Base-by-base conservation (phyloP, 352 stramenopile genomes). In the Globisporangium nagaii region DNA sequence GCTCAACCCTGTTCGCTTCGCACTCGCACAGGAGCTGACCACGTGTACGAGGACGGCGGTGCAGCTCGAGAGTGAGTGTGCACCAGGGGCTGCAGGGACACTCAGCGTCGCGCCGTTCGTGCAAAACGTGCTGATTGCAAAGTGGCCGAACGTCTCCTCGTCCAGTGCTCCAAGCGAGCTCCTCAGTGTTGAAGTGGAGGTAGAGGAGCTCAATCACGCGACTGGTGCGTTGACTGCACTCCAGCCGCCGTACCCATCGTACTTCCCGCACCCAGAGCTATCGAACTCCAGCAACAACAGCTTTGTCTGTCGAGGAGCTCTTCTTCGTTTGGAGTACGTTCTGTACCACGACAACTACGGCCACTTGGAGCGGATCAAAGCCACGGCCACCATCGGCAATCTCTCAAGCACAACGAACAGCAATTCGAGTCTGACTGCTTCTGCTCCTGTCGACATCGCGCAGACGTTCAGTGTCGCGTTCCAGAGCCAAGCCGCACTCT, bases 401-500 rank as follows among this genome's bases (percentile, higher is more conserved):
- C 12, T 77, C 5, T 56, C 58, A 5, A 20, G 31, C 31, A 19
- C 4, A 8, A 5, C 17, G 19, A 19, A 19, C 17, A 22, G 1
- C 17, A 32, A 25, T 31, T 20, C 42, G 15, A 25, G 15, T 2
- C 25, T 49, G 2, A 1, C 41, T 11, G 27, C 31, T 0, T 24
- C 54, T n/a, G n/a, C n/a, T 3, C 9, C 9, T 6, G 35, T 62
- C 8, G 37, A 62, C 8, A 7, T 75, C n/a, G 11, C 19, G 4
- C 70, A 79, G 50, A 58, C 59, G 0, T 78, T 75, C 53, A 63
- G 62, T 6, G 60, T 73, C 3, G 31, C n/a, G 3, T 80, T 80
- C 19, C 15, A 62, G 27, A 80, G 65, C 52, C 60, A 57, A 0
- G 30, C 37, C 0, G 7, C 40, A 0, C 58, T 75, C 22, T 20